A percentile compares a stretch with the other conserved stretches of the same genome.
Evolutionary conservation across 768 basidiomycete species (phyloP).

Genomic region (Wakefieldia striispora): DNA sequence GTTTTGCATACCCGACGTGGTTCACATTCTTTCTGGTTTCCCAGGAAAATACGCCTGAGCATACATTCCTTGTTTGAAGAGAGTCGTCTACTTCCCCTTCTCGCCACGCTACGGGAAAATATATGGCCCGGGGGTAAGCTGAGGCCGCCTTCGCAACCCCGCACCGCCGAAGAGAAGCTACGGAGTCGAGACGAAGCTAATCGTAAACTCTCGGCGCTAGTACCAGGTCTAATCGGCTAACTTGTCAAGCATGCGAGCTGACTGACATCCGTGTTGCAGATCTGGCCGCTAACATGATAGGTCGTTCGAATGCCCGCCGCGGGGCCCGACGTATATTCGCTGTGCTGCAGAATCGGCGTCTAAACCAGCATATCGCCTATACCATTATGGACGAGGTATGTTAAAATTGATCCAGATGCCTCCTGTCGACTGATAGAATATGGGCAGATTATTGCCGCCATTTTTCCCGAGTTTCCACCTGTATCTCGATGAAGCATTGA

Average conservation of each 20-base stretch:
- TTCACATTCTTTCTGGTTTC: conserved; percentile 4
- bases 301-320: conserved; percentile 90
- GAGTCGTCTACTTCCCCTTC: conserved; percentile 61
- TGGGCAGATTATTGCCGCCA: conserved; percentile 51
- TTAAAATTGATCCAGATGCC: background rate
- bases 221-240: conserved; percentile 64
- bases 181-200: conserved; percentile 85
- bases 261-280: conserved; percentile 45
- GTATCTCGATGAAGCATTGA: conserved; percentile 4
- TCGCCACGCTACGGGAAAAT: conserved; percentile 65
- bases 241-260: background rate
- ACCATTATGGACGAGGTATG: conserved; percentile 87
- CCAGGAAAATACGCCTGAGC: conserved; percentile 85
- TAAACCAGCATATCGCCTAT: conserved; percentile 92
- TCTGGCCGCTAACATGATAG: conserved; percentile 96
- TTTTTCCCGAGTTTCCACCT: conserved; percentile 53
- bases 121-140: conserved; percentile 87
- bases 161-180: conserved; percentile 77
- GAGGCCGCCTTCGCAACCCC: conserved; percentile 55
- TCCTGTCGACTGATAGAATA: conserved; percentile 5
- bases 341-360: conserved; percentile 88
- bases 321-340: conserved; percentile 93
- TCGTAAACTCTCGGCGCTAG: conserved; percentile 82
- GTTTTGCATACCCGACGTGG: background rate
- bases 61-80: conserved; percentile 65